phyloP scores from a whole-genome alignment of 106 monocot genomes.

The Ottelia alismoides region DNA sequence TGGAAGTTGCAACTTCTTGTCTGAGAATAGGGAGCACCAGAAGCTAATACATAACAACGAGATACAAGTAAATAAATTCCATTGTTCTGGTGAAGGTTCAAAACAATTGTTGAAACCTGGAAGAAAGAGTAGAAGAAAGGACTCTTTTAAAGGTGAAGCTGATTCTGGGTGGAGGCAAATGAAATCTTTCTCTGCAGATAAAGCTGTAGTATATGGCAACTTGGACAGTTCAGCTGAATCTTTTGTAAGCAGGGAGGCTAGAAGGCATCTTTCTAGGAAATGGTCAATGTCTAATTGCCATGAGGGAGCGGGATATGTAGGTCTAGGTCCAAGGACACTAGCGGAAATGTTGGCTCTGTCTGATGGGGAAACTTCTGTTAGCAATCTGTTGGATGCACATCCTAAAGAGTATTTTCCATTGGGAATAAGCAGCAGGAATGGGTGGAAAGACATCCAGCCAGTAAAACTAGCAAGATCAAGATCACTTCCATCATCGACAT shows the following conservation, averaged over 20 bases:
- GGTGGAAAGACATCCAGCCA: slow-evolving; percentile 24
- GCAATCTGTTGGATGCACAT: slow-evolving; percentile 4
- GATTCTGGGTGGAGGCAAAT: neutral
- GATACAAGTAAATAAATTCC: slow-evolving; percentile 4
- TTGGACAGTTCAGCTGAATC: slow-evolving; percentile 20
- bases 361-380: slow-evolving; percentile 21
- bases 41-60: slow-evolving; percentile 15
- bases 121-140: slow-evolving; percentile 9
- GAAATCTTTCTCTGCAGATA: too few relatives aligned
- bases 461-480: slow-evolving; percentile 36
- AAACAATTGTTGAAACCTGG: slow-evolving; percentile 32
- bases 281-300: slow-evolving; percentile 28
- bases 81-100: slow-evolving; percentile 32
- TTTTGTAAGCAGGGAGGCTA: slow-evolving; percentile 51
- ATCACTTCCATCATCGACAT: slow-evolving; percentile 31
- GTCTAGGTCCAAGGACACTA: slow-evolving; percentile 32
- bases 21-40: slow-evolving; percentile 18
- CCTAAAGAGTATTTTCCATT: slow-evolving; percentile 13
- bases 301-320: slow-evolving; percentile 14
- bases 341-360: slow-evolving; percentile 72
- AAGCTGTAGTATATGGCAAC: too few relatives aligned
- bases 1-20: slow-evolving; percentile 14
- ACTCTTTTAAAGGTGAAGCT: slow-evolving; percentile 11
- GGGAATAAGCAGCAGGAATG: slow-evolving; percentile 39
- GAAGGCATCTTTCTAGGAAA: slow-evolving; percentile 42